These are phyloP conservation scores for Takakia lepidozioides DNA, from an alignment of 225 moss, liverwort and hornwort species.

Conservation along the genomic window DNA sequence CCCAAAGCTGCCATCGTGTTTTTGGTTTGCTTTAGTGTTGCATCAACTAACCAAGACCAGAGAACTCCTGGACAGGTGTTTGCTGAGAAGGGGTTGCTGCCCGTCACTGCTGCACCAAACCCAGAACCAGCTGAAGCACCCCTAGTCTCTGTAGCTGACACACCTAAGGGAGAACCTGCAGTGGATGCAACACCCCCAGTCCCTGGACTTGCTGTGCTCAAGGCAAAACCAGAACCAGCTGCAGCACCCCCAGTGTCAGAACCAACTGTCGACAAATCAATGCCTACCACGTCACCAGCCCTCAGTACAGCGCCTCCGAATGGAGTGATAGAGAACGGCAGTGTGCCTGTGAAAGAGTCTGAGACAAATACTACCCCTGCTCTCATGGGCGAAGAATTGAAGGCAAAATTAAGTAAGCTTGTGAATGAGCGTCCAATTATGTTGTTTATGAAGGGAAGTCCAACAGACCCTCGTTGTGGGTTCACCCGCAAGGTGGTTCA, in stretches of 20 bases:
- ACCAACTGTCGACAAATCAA: background rate
- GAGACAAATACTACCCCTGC: too few species aligned
- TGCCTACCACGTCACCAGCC: background rate
- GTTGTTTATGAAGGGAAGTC: constrained; percentile 53
- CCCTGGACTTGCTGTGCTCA: constrained; percentile 1
- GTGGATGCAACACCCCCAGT: constrained; percentile 9
- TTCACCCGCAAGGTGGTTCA: constrained; percentile 59
- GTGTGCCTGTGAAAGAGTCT: too few species aligned
- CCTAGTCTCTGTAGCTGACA: constrained; percentile 5
- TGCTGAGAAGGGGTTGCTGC: constrained; percentile 33
- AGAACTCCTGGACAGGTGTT: constrained; percentile 22
- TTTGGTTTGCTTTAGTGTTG: too few species aligned
- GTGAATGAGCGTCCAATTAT: constrained; percentile 22
- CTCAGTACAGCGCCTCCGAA: background rate
- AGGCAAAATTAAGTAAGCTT: constrained; percentile 13
- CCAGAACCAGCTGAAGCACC: constrained; percentile 6
- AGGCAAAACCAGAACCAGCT: constrained; percentile 7
- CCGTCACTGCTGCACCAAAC: background rate
- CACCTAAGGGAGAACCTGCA: background rate
- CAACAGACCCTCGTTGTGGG: constrained; percentile 35
- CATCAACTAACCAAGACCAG: too few species aligned
- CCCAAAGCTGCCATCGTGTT: too few species aligned
- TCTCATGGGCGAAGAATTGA: background rate
- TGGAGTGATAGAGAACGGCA: too few species aligned
- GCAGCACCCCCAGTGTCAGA: constrained; percentile 7